A percentile compares a stretch with the other conserved stretches of the same genome.
These are phyloP conservation scores for Pseudoscleropodium purum DNA, from an alignment of 225 moss, liverwort and hornwort species.

Conservation along the genomic window DNA sequence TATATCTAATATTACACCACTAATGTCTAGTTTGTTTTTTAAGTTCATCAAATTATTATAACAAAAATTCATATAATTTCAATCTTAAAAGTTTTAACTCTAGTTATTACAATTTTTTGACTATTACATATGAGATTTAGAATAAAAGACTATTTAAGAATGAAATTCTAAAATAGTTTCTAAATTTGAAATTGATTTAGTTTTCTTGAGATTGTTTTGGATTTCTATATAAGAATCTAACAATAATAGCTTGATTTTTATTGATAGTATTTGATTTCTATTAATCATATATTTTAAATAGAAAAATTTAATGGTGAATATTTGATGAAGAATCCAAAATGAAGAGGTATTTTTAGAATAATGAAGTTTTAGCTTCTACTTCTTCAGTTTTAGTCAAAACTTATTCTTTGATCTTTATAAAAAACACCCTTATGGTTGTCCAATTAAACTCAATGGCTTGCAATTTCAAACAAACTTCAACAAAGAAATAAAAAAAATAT, in stretches of 20 bases:
- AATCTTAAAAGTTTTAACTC: neutral
- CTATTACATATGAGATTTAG: neutral
- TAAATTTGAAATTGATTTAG: neutral
- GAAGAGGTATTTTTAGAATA: neutral
- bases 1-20: neutral
- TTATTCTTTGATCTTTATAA: neutral
- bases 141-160: accelerated
- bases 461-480: neutral
- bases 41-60: neutral
- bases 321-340: neutral
- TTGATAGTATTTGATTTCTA: neutral
- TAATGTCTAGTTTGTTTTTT: neutral
- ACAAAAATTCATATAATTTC: neutral
- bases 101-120: neutral
- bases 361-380: neutral
- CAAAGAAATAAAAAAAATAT: neutral
- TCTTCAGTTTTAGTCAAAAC: neutral
- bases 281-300: neutral
- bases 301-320: no score
- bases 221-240: neutral
- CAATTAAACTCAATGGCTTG: no score
- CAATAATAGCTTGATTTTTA: neutral
- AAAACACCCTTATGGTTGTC: accelerated
- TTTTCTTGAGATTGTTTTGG: neutral
- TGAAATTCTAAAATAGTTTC: neutral